Conservation (phyloP, 2,329 filamentous ascomycete genomes). For the Clonostachys chloroleuca region DNA sequence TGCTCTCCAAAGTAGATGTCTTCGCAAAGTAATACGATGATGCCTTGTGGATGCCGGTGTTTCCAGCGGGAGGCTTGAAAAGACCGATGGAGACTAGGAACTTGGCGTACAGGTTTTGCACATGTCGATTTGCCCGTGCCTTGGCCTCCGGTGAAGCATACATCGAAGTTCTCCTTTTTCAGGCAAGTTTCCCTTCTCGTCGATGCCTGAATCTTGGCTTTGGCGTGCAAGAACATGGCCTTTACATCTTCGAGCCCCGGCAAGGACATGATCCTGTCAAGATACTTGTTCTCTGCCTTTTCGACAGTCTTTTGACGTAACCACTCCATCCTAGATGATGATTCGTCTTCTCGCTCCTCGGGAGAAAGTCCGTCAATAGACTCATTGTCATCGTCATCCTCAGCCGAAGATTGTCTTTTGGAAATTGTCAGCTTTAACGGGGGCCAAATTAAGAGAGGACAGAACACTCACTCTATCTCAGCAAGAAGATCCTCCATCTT, state of each 20-base stretch:
- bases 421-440: not conserved
- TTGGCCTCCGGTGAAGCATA: conserved; percentile 19
- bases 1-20: conserved; percentile 24
- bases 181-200: conserved; percentile 41
- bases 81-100: conserved; percentile 28
- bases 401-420: conserved; percentile 8
- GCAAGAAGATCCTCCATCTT: conserved; percentile 18
- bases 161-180: conserved; percentile 31
- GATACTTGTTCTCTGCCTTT: conserved; percentile 40
- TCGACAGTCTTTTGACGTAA: conserved; percentile 37
- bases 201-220: conserved; percentile 42
- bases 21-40: conserved; percentile 19
- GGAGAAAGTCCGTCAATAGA: conserved; percentile 19
- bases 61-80: conserved; percentile 32
- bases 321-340: conserved; percentile 30
- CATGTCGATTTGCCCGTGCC: conserved; percentile 53
- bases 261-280: conserved; percentile 59
- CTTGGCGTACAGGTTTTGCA: conserved; percentile 51
- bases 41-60: conserved; percentile 21
- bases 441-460: not conserved
- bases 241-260: conserved; percentile 61
- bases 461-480: conserved; percentile 17
- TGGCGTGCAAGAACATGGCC: conserved; percentile 40
- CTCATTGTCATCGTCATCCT: conserved; percentile 13
- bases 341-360: conserved; percentile 26